These are phyloP conservation scores for Fusarium nodosum DNA, from an alignment of 2,329 filamentous ascomycete species.

Conservation along the genomic window DNA sequence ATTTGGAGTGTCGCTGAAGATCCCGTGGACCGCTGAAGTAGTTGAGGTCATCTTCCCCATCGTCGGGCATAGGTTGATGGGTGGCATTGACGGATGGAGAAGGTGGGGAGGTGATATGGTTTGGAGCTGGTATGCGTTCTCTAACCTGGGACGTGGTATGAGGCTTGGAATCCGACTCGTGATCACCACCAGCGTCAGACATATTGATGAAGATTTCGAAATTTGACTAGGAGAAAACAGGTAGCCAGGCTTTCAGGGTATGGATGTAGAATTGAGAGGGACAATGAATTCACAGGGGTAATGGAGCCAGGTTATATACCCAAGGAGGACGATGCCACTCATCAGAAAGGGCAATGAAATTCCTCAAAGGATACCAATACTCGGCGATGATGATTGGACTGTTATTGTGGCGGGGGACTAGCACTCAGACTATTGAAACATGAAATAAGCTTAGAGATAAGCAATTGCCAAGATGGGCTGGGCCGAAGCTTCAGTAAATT, in stretches of 20 bases:
- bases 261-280: neutral
- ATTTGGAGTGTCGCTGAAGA: conserved; percentile 79
- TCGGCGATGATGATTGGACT: neutral
- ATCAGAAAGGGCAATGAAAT: neutral
- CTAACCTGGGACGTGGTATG: neutral
- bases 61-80: neutral
- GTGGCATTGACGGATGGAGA: conserved; percentile 1
- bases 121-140: neutral
- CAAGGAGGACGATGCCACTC: neutral
- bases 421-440: conserved; percentile 3
- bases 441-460: conserved; percentile 13
- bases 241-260: no score
- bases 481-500: neutral
- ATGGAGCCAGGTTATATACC: neutral
- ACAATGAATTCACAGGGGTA: no score
- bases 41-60: conserved; percentile 59
- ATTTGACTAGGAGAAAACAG: neutral
- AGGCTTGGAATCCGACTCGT: neutral
- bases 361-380: neutral
- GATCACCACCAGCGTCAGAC: conserved; percentile 10
- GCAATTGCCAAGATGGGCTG: conserved; percentile 16
- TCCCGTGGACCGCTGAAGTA: conserved; percentile 77
- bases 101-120: neutral
- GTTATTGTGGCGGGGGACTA: neutral
- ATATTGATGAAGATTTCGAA: neutral